These are phyloP conservation scores for Alternaria sp. DNA, from an alignment of 2,329 filamentous ascomycete species.

Conservation along the genomic window DNA sequence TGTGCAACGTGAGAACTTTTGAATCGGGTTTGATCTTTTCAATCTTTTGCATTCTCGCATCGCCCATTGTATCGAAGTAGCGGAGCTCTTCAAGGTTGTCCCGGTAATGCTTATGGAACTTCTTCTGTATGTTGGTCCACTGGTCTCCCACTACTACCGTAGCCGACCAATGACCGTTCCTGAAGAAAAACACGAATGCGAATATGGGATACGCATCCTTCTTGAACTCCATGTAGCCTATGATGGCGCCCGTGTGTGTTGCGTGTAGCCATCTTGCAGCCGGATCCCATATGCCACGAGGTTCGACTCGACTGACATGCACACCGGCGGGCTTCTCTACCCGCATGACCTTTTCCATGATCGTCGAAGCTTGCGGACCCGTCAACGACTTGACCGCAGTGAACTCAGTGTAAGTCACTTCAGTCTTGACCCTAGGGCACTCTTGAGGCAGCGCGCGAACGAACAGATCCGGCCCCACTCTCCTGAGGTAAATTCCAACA, in stretches of 20 bases:
- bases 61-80: neutral
- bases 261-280: neutral
- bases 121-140: neutral
- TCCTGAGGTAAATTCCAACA: slow-evolving; percentile 7
- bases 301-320: neutral
- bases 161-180: slow-evolving; percentile 3
- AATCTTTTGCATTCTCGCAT: neutral
- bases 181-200: slow-evolving; percentile 7
- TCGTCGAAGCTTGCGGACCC: neutral
- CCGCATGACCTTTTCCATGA: neutral
- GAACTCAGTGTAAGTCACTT: slow-evolving; percentile 3
- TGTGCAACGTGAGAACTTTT: neutral
- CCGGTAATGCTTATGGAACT: slow-evolving; percentile 6
- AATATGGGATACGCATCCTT: neutral
- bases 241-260: slow-evolving; percentile 1
- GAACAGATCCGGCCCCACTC: slow-evolving; percentile 3
- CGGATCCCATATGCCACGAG: slow-evolving; percentile 3
- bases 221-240: slow-evolving; percentile 7
- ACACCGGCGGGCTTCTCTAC: neutral
- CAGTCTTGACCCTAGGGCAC: neutral
- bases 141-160: neutral
- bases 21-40: neutral
- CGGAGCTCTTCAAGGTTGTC: neutral
- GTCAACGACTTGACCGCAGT: slow-evolving; percentile 2
- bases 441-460: slow-evolving; percentile 5